A percentile compares a stretch with the other conserved stretches of the same genome.
Evolutionary conservation across 805 yeast genomes (phyloP).

Genomic region (Saccharomyces cerevisiae): DNA sequence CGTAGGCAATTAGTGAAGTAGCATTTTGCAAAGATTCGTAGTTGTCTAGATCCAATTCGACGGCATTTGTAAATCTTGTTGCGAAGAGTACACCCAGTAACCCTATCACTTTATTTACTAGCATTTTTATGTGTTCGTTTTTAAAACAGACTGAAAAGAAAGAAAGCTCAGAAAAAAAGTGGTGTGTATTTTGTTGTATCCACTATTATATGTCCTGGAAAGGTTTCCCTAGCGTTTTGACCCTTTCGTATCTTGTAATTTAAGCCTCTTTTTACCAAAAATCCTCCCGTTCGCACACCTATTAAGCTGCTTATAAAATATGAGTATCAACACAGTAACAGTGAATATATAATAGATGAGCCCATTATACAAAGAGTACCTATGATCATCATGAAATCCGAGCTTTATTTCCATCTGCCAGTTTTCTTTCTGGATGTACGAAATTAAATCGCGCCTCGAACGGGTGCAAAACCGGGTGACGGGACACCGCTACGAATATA

Average conservation of each 20-base stretch:
- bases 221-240: neutral
- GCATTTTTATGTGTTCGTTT: neutral
- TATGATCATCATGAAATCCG: neutral
- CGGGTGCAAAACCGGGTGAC: neutral
- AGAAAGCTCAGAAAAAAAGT: neutral
- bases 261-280: neutral
- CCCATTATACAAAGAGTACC: neutral
- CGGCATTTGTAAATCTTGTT: slow-evolving; percentile 6
- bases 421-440: neutral
- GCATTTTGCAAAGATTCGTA: slow-evolving; percentile 36
- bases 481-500: neutral
- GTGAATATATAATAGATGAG: neutral
- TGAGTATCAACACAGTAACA: neutral
- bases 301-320: neutral
- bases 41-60: slow-evolving; percentile 26
- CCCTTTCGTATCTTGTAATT: neutral
- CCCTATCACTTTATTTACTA: neutral
- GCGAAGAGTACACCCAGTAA: neutral
- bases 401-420: neutral
- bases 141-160: neutral
- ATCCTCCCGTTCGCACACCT: neutral
- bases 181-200: neutral
- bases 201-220: neutral
- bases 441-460: neutral
- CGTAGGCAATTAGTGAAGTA: slow-evolving; percentile 53